Percentiles rank a stretch among this genome's conserved stretches.
These are phyloP conservation scores for Hypoxylon rubiginosum DNA, from an alignment of 2,329 filamentous ascomycete genomes.

Conservation along the genomic window DNA sequence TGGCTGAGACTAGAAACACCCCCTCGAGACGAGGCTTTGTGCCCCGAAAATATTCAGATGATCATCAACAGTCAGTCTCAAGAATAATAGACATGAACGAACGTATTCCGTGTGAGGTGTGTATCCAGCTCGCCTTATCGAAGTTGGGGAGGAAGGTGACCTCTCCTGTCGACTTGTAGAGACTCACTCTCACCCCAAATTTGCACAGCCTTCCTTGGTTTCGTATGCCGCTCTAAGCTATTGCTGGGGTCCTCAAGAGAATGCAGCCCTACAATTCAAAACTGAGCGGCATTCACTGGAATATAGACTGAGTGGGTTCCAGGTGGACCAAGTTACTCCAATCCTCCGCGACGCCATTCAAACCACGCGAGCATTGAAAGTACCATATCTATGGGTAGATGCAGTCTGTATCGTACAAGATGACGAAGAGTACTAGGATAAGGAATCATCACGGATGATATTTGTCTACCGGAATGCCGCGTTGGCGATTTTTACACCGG, in stretches of 20 bases:
- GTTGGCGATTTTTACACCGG: slow-evolving; percentile 19
- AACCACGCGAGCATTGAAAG: slow-evolving; percentile 9
- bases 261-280: slow-evolving; percentile 16
- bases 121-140: slow-evolving; percentile 24
- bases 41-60: slow-evolving; percentile 18
- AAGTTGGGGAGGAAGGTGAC: not conserved
- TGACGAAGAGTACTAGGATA: slow-evolving; percentile 28
- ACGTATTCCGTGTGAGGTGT: not conserved
- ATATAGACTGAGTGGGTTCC: not conserved
- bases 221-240: slow-evolving; percentile 22
- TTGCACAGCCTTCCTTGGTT: not conserved
- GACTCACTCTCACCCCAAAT: not conserved
- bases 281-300: slow-evolving; percentile 2
- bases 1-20: slow-evolving; percentile 17
- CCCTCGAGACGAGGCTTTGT: slow-evolving; percentile 14
- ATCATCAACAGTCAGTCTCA: not conserved
- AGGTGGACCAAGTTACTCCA: slow-evolving; percentile 6
- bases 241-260: slow-evolving; percentile 22
- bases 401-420: slow-evolving; percentile 37
- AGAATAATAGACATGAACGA: not conserved
- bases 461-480: slow-evolving; percentile 18
- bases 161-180: slow-evolving; percentile 6
- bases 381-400: slow-evolving; percentile 37
- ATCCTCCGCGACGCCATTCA: slow-evolving; percentile 12
- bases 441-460: slow-evolving; percentile 31